Conservation (phyloP, 2,329 filamentous ascomycete species). For the Teratosphaeria zuluensis region DNA sequence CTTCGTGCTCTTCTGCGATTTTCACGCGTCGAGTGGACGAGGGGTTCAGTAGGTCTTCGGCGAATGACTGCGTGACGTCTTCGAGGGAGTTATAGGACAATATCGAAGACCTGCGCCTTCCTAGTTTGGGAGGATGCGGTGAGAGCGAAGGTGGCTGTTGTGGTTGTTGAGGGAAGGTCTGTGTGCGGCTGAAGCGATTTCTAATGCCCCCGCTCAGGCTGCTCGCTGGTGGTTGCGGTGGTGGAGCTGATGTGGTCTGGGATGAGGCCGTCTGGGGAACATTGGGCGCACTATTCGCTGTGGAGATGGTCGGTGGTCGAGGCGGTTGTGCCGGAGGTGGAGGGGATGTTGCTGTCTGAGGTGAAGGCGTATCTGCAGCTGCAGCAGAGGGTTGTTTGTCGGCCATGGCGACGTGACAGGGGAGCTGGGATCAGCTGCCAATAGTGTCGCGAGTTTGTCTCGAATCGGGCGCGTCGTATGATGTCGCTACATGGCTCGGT, state of each 20-base stretch:
- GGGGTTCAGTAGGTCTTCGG: slow-evolving; percentile 57
- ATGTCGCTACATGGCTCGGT: not conserved
- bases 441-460: not conserved
- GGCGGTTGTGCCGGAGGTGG: not conserved
- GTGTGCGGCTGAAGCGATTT: not conserved
- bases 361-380: not conserved
- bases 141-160: slow-evolving; percentile 9
- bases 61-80: slow-evolving; percentile 57
- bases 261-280: not conserved
- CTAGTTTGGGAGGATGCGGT: slow-evolving; percentile 16
- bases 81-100: slow-evolving; percentile 67
- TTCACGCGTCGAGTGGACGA: slow-evolving; percentile 17
- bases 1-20: slow-evolving; percentile 38
- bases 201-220: not conserved
- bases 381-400: slow-evolving; percentile 6
- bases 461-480: not conserved
- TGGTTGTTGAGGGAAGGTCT: not conserved
- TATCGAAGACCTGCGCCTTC: slow-evolving; percentile 61
- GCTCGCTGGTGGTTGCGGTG: not conserved
- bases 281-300: not conserved
- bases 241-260: not conserved
- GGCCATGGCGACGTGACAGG: not conserved
- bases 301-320: slow-evolving; percentile 1
- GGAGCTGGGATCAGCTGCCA: not conserved
- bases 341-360: not conserved